A percentile compares a stretch with the other conserved stretches of the same genome.
phyloP scores from a whole-genome alignment of 805 yeast genomes.

The Tetrapisispora nanseiensis region DNA sequence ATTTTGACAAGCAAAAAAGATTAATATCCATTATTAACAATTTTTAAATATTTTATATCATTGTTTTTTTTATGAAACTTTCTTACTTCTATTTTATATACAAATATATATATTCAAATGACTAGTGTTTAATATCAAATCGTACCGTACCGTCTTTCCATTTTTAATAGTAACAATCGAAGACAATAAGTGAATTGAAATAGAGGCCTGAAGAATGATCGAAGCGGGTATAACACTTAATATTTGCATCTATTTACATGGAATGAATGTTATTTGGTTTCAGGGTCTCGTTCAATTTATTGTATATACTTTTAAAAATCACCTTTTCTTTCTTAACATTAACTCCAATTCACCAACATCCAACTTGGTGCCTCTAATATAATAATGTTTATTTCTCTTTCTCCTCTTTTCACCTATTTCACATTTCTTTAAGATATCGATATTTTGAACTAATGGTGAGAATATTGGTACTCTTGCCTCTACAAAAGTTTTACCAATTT shows the following conservation, averaged over 20 bases:
- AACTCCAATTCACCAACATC: slow-evolving; percentile 67
- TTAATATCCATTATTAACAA: too few relatives aligned
- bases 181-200: too few relatives aligned
- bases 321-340: slow-evolving; percentile 28
- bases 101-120: too few relatives aligned
- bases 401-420: slow-evolving; percentile 40
- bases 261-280: neutral
- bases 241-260: neutral
- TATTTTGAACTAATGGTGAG: slow-evolving; percentile 65
- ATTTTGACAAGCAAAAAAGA: neutral
- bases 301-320: neutral
- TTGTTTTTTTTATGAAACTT: too few relatives aligned
- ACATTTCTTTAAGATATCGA: slow-evolving; percentile 71
- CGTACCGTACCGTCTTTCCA: too few relatives aligned
- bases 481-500: slow-evolving; percentile 71
- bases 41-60: too few relatives aligned
- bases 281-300: neutral
- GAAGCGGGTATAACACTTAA: neutral
- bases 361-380: slow-evolving; percentile 68
- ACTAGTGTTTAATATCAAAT: too few relatives aligned
- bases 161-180: too few relatives aligned
- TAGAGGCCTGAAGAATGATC: too few relatives aligned
- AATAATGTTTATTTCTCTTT: slow-evolving; percentile 79
- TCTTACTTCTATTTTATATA: too few relatives aligned
- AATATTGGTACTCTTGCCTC: slow-evolving; percentile 74